These are phyloP conservation scores for Helotiales sp. DNA, from an alignment of 2,329 filamentous ascomycete genomes.

Conservation along the genomic window DNA sequence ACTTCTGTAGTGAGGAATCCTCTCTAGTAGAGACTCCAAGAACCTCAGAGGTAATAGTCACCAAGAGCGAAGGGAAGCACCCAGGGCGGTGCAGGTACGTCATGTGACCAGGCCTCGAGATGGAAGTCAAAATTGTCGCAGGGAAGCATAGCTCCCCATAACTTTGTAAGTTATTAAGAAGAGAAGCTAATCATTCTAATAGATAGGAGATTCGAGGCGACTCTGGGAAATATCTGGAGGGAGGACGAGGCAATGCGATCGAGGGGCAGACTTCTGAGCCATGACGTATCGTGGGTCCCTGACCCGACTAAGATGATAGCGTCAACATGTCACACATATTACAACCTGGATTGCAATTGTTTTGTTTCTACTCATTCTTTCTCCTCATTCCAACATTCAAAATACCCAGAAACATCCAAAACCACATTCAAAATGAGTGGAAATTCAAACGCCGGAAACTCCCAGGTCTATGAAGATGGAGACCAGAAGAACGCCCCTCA, in stretches of 20 bases:
- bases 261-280: conserved; percentile 6
- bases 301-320: conserved; percentile 12
- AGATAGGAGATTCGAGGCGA: neutral
- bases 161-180: too few species aligned
- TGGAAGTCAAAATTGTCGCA: too few species aligned
- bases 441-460: conserved; percentile 61
- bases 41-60: too few species aligned
- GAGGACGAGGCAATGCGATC: conserved; percentile 10
- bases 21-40: too few species aligned
- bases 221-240: neutral
- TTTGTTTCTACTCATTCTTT: neutral
- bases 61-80: too few species aligned
- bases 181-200: neutral
- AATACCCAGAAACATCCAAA: neutral
- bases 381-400: neutral
- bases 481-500: conserved; percentile 73
- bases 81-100: too few species aligned
- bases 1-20: too few species aligned
- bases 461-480: conserved; percentile 72
- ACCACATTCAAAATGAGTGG: conserved; percentile 32
- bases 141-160: too few species aligned
- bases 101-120: too few species aligned
- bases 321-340: conserved; percentile 16
- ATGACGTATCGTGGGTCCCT: conserved; percentile 20
- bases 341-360: too few species aligned